These are phyloP conservation scores for Mariannaea elegans DNA, from an alignment of 2,329 filamentous ascomycete genomes.

Conservation along the genomic window DNA sequence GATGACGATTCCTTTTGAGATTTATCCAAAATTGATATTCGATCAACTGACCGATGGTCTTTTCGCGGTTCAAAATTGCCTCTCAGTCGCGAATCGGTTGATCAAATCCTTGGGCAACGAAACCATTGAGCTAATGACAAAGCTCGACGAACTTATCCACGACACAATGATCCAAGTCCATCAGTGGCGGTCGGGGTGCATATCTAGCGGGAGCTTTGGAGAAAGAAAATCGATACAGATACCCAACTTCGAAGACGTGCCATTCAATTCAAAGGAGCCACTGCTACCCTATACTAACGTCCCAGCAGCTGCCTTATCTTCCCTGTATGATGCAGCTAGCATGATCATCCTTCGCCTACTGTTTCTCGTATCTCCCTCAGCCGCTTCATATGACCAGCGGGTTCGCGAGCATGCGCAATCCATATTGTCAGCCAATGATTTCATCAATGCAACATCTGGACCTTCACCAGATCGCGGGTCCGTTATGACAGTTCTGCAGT, in stretches of 20 bases:
- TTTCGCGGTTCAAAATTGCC: conserved; percentile 12
- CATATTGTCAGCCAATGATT: conserved; percentile 13
- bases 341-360: conserved; percentile 1
- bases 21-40: conserved; percentile 13
- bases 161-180: background rate
- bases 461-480: conserved; percentile 20
- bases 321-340: conserved; percentile 13
- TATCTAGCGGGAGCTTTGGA: background rate
- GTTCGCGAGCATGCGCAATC: conserved; percentile 10
- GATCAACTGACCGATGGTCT: conserved; percentile 20
- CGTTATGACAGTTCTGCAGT: conserved; percentile 17
- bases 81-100: background rate
- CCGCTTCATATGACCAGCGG: background rate
- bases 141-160: background rate
- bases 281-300: conserved; percentile 1
- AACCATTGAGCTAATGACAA: background rate
- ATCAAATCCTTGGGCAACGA: background rate
- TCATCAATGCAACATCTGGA: conserved; percentile 11
- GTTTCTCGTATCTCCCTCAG: conserved; percentile 2
- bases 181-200: conserved; percentile 8
- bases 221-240: background rate
- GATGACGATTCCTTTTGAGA: conserved; percentile 20
- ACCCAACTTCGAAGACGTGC: background rate
- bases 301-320: conserved; percentile 3
- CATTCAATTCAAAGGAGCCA: background rate